These are phyloP conservation scores for Aspergillus fructus DNA, from an alignment of 2,329 filamentous ascomycete genomes.

Conservation along the genomic window DNA sequence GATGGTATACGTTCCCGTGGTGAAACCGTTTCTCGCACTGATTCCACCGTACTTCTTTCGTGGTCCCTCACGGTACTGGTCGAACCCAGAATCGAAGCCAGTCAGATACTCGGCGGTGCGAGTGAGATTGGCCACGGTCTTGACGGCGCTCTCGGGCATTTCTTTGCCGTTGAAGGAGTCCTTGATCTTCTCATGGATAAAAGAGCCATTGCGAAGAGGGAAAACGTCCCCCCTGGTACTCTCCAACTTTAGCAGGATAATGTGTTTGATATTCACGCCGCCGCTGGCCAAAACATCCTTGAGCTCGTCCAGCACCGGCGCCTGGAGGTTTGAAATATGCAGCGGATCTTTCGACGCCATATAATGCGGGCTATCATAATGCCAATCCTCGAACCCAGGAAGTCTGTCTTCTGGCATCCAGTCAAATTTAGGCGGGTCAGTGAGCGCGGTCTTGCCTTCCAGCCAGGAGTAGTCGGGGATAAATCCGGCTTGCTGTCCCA, in stretches of 20 bases:
- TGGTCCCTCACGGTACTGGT: slow-evolving; percentile 20
- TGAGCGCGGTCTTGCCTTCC: slow-evolving; percentile 19
- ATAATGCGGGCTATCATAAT: slow-evolving; percentile 29
- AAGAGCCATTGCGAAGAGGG: slow-evolving; percentile 42
- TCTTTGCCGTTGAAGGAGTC: slow-evolving; percentile 35
- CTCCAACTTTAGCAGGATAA: slow-evolving; percentile 48
- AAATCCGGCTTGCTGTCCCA: slow-evolving; percentile 19
- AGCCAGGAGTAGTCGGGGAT: slow-evolving; percentile 23
- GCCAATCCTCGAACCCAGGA: slow-evolving; percentile 29
- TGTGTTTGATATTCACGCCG: slow-evolving; percentile 42
- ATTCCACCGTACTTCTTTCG: slow-evolving; percentile 40
- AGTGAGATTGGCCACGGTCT: slow-evolving; percentile 28
- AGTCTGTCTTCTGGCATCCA: slow-evolving; percentile 26
- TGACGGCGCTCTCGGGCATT: slow-evolving; percentile 32
- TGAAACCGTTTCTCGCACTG: slow-evolving; percentile 43
- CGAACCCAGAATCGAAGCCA: slow-evolving; percentile 26
- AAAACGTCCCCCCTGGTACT: slow-evolving; percentile 50
- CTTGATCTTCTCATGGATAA: slow-evolving; percentile 36
- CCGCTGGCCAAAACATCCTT: slow-evolving; percentile 27
- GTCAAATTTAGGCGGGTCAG: slow-evolving; percentile 19
- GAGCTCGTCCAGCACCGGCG: slow-evolving; percentile 23
- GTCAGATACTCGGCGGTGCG: slow-evolving; percentile 31
- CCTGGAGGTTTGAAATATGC: slow-evolving; percentile 42
- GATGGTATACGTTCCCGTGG: slow-evolving; percentile 46
- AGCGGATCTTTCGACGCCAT: slow-evolving; percentile 39